These are phyloP conservation scores for Saccharomycopsis synnaedendra DNA, from an alignment of 805 yeast genomes.

Conservation along the genomic window DNA sequence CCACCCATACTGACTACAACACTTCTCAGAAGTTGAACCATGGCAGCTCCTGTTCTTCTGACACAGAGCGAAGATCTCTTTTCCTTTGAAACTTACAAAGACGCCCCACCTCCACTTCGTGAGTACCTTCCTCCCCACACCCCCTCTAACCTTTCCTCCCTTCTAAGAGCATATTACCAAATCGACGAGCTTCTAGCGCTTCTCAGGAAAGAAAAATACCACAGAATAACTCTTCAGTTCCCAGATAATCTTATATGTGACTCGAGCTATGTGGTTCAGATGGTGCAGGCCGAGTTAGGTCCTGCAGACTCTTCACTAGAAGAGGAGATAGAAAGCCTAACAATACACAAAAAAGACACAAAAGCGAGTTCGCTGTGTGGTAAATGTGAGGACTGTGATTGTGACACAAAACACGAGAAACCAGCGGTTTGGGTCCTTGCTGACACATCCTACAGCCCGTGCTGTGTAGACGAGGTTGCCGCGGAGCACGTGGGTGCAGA, in stretches of 20 bases:
- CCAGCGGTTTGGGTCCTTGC: conserved; percentile 69
- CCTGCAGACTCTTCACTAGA: neutral
- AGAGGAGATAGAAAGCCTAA: neutral
- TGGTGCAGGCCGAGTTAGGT: conserved; percentile 28
- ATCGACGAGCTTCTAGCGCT: conserved; percentile 34
- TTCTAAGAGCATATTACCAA: conserved; percentile 41
- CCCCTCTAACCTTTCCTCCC: neutral
- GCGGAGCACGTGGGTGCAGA: conserved; percentile 87
- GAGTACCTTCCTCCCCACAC: conserved; percentile 8
- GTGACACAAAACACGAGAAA: conserved; percentile 18
- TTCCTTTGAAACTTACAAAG: conserved; percentile 26
- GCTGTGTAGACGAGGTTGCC: conserved; percentile 96
- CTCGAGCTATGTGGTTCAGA: conserved; percentile 57
- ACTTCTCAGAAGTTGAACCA: neutral
- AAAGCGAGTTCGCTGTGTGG: neutral
- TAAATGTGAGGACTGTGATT: conserved; percentile 2
- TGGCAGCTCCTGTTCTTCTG: conserved; percentile 32
- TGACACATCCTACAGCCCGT: conserved; percentile 89
- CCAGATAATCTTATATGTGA: conserved; percentile 77
- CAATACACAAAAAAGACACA: neutral
- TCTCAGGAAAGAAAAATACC: conserved; percentile 28
- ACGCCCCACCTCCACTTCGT: conserved; percentile 9
- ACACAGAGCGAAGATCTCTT: conserved; percentile 40
- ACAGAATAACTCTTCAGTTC: conserved; percentile 71
- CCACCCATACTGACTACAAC: no score